Base-by-base conservation (phyloP, 2,329 filamentous ascomycete species). In the Chaetomiaceae sp. region DNA sequence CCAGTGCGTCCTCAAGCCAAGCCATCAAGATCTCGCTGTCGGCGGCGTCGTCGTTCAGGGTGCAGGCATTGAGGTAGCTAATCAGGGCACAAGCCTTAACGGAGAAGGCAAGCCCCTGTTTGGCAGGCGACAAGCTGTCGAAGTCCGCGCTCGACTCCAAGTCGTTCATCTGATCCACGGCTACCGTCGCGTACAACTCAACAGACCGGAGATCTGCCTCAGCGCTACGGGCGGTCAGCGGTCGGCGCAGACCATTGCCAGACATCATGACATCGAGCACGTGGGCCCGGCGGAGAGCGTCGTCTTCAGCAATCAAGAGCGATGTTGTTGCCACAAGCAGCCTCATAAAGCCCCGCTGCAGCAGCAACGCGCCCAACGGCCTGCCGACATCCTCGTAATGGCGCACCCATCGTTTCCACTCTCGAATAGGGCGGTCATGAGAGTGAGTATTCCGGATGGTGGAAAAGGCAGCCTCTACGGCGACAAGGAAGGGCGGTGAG, bases 111-210 rank as follows among this genome's bases (percentile, higher is more conserved):
- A 97, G 76, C 49, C 76, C 82, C 66, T 96, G 91, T 63, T 97
- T 90, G 68, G 85, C 90, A 6, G 83, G 76, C 1, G 90, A 91
- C 48, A 97, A 78, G 57, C 86, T 83, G 35, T 95, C 73, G 63
- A 95, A 97, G 65, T 97, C 93, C 1, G 88, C 84, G 49, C 87
- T 87, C 39, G 89, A 88, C 55, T 97, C 90, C 17, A 98, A 72
- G 41, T 90, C 79, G 56, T 83, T 81, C 73, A 97, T 88, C 61
- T 95, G 86, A 51, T 95, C 86, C 10, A 80, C 74, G 27, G 89
- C 83, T 54, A 95, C 79, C 38, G 78, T 78, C 1, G 86, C 80
- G 53, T 93, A 78, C 9, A 73, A 70, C 52, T 83, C 78, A 32
- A 85, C 68, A 0, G 75, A 79, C 37, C 66, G 69, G 47, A 73